Base-by-base conservation (phyloP, 495 filamentous ascomycete genomes). In the Aspergillus diversus region DNA sequence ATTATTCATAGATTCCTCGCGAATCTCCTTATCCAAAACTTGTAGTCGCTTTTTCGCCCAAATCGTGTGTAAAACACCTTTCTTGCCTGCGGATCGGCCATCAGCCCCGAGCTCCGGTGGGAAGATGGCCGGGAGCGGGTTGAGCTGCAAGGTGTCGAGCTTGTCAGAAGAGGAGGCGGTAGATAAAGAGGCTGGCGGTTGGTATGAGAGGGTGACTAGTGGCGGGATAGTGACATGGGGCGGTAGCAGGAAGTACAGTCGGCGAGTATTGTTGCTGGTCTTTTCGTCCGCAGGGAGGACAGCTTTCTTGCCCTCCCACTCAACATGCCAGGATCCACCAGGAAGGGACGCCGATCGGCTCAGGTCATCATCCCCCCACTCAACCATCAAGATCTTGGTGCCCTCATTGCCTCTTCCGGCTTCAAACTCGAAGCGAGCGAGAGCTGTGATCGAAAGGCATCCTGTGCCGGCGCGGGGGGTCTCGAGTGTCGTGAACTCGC, bases 351-450 rank as follows among this genome's bases (percentile, higher is more conserved):
- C 69, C 50, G 76, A 65, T 67, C 76, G 63, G 35, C 68, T 71
- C 13, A 74, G 62, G 27, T 81, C 75, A 35, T 86, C 81, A 37
- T 87, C 86, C 65, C 91, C 86, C 91, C 91, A 93, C 64, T 93
- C 90, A 11, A 93, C 84, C 89, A 93, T 92, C 52, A 93, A 71
- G 51, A 96, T 88, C 76, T 94, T 94, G 34, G 89, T 92, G 8
- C 91, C 92, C 42, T 93, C 90, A 66, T 90, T 91, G 2, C 83
- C 88, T 65, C 85, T 86, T 47, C 89, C 90, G 5, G 87, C 80
- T 72, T 93, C 90, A 67, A 93, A 92, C 70, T 94, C 92, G 74
- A 93, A 96, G 21, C 91, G 87, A n/a, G 90, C 90, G 13, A 92
- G 77, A 3, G 87, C 87, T 1, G 70, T 74, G 49, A 82, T 78